These are phyloP conservation scores for Neofusicoccum cordaticola DNA, from an alignment of 2,329 filamentous ascomycete genomes.

Conservation along the genomic window DNA sequence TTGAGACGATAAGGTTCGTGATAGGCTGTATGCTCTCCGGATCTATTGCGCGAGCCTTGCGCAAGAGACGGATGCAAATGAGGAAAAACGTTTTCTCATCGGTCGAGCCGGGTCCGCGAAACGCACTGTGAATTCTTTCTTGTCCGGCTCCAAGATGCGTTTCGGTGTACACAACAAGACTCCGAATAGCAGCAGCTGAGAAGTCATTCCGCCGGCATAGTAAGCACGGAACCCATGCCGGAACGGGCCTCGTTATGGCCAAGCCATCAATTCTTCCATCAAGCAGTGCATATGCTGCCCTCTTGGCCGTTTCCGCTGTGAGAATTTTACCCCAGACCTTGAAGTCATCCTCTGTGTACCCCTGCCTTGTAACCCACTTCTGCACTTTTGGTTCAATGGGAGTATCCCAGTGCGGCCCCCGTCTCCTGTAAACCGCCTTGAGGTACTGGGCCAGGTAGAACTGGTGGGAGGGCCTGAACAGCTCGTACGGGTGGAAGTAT, in stretches of 20 bases:
- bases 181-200: slow-evolving; percentile 40
- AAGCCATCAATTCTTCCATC: not conserved
- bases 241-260: slow-evolving; percentile 26
- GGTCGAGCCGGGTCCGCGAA: not conserved
- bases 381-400: not conserved
- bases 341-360: not conserved
- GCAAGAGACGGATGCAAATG: slow-evolving; percentile 48
- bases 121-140: not conserved
- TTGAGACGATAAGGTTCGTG: slow-evolving; percentile 37
- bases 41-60: slow-evolving; percentile 50
- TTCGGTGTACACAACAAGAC: slow-evolving; percentile 33
- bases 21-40: slow-evolving; percentile 46
- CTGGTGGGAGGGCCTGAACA: not conserved
- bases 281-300: not conserved
- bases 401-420: not conserved
- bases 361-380: not conserved
- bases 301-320: not conserved
- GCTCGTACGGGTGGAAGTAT: not conserved
- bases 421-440: not conserved
- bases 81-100: slow-evolving; percentile 29
- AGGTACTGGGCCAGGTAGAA: not conserved
- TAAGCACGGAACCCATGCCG: slow-evolving; percentile 48
- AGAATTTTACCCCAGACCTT: slow-evolving; percentile 8
- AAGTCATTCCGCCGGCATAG: slow-evolving; percentile 46
- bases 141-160: not conserved